Base-by-base conservation (phyloP, 2,329 filamentous ascomycete genomes). In the Fusarium chuoi region DNA sequence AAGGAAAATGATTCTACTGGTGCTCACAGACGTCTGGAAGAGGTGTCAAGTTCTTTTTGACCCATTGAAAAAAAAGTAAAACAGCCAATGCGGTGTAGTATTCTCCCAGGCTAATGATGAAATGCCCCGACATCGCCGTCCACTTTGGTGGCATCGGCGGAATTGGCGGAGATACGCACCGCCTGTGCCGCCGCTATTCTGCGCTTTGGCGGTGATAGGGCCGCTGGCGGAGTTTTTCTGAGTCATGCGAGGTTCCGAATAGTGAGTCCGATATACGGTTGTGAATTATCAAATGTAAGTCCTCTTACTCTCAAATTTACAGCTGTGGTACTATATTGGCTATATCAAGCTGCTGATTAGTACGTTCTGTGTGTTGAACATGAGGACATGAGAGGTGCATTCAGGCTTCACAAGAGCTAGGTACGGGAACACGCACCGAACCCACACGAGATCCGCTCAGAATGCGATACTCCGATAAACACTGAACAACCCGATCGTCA, bases 181-280 rank as follows among this genome's bases (percentile, higher is more conserved):
- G 67, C 65, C 26, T 22, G 4, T 58, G 22, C 67, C 67, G 67
- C 67, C 59, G 46, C 67, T 48, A 52, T 44, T 49, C 28, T 20
- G 67, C 18, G 44, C 49, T 46, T 51, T n/a, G 45, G 70, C 70
- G 65, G 71, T 65, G 62, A 42, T 30, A 51, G 51, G 62, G 65
- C 70, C 71, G 70, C 70, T 70, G 70, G 48, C 54, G 45, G 70
- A 61, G 46, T 41, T 49, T 60, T 55, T 51, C 55, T 73, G 70
- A 73, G 56, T 73, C 70, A 73, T 66, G 70, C 33, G 28, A 65
- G 36, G 49, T 46, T 65, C 52, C 42, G 38, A 70, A 70, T 49
- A 33, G 15, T 44, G 18, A 44, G n/a, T 20, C 33, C 38, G 55
- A 62, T 62, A 8, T n/a, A 38, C 24, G 20, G 51, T 38, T 38